These are phyloP conservation scores for Coniochaeta sp. DNA, from an alignment of 2,329 filamentous ascomycete genomes.

Conservation along the genomic window DNA sequence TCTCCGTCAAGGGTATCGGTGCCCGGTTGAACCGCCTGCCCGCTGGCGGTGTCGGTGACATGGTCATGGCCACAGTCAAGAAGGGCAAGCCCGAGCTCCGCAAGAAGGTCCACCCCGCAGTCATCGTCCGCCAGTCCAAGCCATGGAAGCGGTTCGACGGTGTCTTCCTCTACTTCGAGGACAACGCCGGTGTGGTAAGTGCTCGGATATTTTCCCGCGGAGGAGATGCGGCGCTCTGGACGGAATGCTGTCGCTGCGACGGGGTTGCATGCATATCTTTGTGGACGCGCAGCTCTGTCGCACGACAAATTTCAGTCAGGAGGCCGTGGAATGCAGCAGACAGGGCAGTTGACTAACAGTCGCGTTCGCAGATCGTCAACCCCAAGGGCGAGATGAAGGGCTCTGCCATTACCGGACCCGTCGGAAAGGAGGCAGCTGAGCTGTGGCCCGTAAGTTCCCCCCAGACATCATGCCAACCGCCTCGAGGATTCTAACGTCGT, in stretches of 20 bases:
- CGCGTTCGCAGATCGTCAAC: slow-evolving; percentile 77
- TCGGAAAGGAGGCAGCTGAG: slow-evolving; percentile 99
- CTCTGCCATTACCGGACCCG: slow-evolving; percentile 96
- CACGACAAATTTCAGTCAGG: not conserved
- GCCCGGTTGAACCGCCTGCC: slow-evolving; percentile 96
- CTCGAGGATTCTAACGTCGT: not conserved
- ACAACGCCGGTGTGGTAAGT: slow-evolving; percentile 83
- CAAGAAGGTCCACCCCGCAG: slow-evolving; percentile 99
- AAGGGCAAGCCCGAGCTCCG: slow-evolving; percentile 99
- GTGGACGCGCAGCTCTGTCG: not conserved
- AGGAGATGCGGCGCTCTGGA: not conserved
- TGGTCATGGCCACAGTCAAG: slow-evolving; percentile 99
- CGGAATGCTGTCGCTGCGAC: not conserved
- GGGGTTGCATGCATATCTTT: not conserved
- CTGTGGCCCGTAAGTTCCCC: slow-evolving; percentile 80
- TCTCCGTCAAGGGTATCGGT: slow-evolving; percentile 98
- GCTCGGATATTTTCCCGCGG: slow-evolving; percentile 47
- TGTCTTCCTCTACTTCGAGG: slow-evolving; percentile 99
- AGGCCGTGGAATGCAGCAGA: not conserved
- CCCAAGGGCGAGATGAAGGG: slow-evolving; percentile 99
- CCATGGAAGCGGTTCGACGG: slow-evolving; percentile 98
- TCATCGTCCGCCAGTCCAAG: slow-evolving; percentile 98
- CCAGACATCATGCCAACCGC: not conserved
- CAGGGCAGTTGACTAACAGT: not conserved
- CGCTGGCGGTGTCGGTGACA: slow-evolving; percentile 96